Evolutionary conservation across 2,329 filamentous ascomycete species (phyloP), one percentile per base, ranked within the genome.

Genomic region (Didymella pomorum): DNA sequence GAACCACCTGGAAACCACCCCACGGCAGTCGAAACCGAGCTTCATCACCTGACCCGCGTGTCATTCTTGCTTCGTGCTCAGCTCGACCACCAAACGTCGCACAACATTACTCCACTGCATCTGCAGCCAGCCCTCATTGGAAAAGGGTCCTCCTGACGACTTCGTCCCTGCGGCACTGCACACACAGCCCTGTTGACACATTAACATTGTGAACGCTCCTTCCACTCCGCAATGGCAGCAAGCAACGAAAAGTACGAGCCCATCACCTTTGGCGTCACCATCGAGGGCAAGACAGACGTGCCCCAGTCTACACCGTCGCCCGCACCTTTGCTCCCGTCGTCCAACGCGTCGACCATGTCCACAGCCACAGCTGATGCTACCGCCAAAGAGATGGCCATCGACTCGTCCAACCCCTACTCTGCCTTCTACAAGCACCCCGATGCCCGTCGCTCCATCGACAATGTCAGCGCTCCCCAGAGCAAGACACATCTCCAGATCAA

Each of bases 341-440:
- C 73, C 18, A 68, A 71, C 64, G 74, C 73, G 10, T 74, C 72
- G 26, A 66, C 63, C 52, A 69, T 71, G 64, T 70, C 73, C 16
- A 69, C 75, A 33, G 56, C 63, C 64, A 77, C 67, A 70, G 73
- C 46, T 73, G 68, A 73, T 48, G 48, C 67, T n/a, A 61, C 64
- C 60, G 60, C 71, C 59, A 70, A 71, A 56, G 71, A 72, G 25
- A 62, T 66, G 44, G 67, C 64, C 43, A 63, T 72, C 55, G 75
- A 79, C 64, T 65, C 72, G 52, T 69, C 73, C 18, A 77, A 78
- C 54, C 78, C 79, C 25, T 78, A 79, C 73, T 80, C 79, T 33
- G 78, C 79, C 52, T 81, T 82, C 73, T 82, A 81, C 76, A 75
- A 76, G 58, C 80, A 82, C 69, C 79, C 79, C 25, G 76, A 80